Percentiles rank a stretch among this genome's conserved stretches.
Conservation (phyloP, 768 basidiomycete genomes). For the Lyophyllum shimeji region DNA sequence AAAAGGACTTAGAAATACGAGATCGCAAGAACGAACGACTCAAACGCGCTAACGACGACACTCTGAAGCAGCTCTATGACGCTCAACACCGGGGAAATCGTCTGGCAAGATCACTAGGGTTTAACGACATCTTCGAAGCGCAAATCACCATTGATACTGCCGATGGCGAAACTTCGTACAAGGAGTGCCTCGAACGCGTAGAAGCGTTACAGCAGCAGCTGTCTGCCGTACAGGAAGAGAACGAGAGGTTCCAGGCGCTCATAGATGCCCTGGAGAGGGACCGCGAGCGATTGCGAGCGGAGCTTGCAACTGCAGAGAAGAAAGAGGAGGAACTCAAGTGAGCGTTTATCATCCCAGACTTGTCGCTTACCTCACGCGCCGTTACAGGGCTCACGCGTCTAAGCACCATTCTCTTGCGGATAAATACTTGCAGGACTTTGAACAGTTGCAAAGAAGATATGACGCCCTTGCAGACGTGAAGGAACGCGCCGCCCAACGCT, state of each 20-base stretch:
- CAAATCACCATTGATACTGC: conserved; percentile 38
- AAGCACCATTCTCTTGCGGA: conserved; percentile 6
- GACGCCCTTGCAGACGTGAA: conserved; percentile 44
- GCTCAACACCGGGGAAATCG: conserved; percentile 32
- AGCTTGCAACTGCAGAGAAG: background rate
- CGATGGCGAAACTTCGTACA: conserved; percentile 32
- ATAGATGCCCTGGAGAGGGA: background rate
- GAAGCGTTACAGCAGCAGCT: conserved; percentile 31
- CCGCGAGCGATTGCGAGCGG: background rate
- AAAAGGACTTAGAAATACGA: conserved; percentile 28
- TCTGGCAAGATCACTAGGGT: conserved; percentile 45
- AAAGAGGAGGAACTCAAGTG: conserved; percentile 6
- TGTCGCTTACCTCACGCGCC: background rate
- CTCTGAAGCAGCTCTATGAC: conserved; percentile 38
- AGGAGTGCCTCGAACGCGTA: conserved; percentile 34
- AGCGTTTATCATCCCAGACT: background rate
- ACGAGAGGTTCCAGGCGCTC: conserved; percentile 18
- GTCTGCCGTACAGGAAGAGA: conserved; percentile 19
- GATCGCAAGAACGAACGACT: conserved; percentile 32
- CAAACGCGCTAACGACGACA: conserved; percentile 32
- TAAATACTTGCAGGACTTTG: conserved; percentile 25
- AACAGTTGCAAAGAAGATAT: conserved; percentile 38
- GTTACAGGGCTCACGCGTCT: conserved; percentile 2
- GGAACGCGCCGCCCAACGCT: conserved; percentile 44
- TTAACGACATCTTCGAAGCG: conserved; percentile 40